Evolutionary conservation across 2,329 filamentous ascomycete species (phyloP), one percentile per base, ranked within the genome.

Genomic region (Phaeosphaeria sp.): DNA sequence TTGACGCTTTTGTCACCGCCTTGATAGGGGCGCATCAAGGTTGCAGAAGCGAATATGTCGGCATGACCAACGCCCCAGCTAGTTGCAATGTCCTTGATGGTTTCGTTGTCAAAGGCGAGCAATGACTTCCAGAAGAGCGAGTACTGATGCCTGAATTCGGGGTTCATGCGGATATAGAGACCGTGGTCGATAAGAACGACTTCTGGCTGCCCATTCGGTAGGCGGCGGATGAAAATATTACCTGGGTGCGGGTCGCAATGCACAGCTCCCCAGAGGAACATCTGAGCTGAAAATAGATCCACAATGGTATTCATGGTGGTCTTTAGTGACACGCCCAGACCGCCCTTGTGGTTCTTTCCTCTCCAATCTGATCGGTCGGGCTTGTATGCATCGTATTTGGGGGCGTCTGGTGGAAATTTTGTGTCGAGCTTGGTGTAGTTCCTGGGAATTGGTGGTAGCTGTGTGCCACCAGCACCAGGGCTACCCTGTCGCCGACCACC

Each of bases 191-290:
- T 97, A 36, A 99, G 88, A 1, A 98, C 94, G 27, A 99, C 85
- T 80, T 99, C 93, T 0, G 94, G 85, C 44, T 87, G 85, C n/a
- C 94, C 94, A 44, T 84, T 89, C 1, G 93, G 91, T 17, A 92
- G 83, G 8, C 95, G 89, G 8, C 95, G 90, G 72, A 98, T 90
- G 80, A 99, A 97, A 76, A 98, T 95, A 79, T 99, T 99, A 25
- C 94, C 94, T 1, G 95, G 95, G 73, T 99, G 95, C 9, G 95
- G 95, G 75, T 99, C 95, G 79, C 94, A 97, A 80, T 99, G 94
- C 0, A 98, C 91, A 44, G 91, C 86, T 13, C 95, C 95, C 91
- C 92, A 98, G 64, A 96, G 89, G 82, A 97, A 99, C 85, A 98
- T 98, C 74, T 98, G 94, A 2, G 92, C 93, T n/a, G 90, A 91